Evolutionary conservation across 192 early-diverging fungal genomes (phyloP), one percentile per base, ranked within the genome.

Genomic region (Backusella liffmaniae): DNA sequence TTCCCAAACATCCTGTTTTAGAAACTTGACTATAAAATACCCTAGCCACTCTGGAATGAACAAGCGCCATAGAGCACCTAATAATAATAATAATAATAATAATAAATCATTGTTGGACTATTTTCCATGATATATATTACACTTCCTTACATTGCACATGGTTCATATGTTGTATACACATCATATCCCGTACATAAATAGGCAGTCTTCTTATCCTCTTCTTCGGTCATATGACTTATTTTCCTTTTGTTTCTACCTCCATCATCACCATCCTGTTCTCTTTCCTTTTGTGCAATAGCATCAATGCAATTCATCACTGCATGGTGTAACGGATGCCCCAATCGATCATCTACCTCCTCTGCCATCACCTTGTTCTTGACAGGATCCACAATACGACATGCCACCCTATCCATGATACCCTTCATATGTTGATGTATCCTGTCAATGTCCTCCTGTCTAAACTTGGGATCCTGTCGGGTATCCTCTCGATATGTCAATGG

Each of bases 1-100:
- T 88, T 0, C 94, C 88, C 13, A 90, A 66, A 44, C 85, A 85
- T 69, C 88, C 88, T 13, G 87, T 86, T 13, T 71, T 74, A 23
- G 79, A 87, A n/a, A 84, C 79, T 15, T 76, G 72, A 9, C 76
- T 81, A 51, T 94, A 96, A 77, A 97, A 98, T n/a, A 98, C 91
- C 5, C 96, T 86, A 5, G 90, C 88, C 51, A 98, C 88, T 6
- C 96, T 89, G 18, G 96, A 98, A 81, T 98, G 96, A n/a, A 98
- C 90, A 36, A 98, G 78, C 1, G 92, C 95, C 96, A 98, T 98
- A 0, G 92, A 85, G 44, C 96, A 98, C 90, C 90, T 91, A 73
- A 21, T 30, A 72, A 74, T 76, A 73, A 44, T 59, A 70, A 66
- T 34, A 62, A 9, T 72, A 5, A 75, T 49, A 39, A 26, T 0